Base-by-base conservation (phyloP, 306 rosid species). In the Gastrolobium villosum region DNA sequence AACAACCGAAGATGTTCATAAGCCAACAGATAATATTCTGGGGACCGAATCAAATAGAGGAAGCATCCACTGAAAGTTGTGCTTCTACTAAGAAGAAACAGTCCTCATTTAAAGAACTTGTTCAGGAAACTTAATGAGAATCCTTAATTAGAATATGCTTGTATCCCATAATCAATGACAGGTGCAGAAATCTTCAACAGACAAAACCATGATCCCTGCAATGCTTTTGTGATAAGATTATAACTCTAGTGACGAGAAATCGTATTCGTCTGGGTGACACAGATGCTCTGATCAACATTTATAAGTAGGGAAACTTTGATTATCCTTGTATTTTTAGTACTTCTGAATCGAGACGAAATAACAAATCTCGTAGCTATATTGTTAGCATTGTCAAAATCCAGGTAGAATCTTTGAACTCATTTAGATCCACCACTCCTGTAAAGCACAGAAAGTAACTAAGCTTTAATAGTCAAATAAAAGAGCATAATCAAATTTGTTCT, bases 1-100 rank as follows among this genome's bases (percentile, higher is more conserved):
- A 88, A 88, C 81, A 86, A 83, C 74, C 44, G 87, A 84, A 89
- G 66, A 78, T 63, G 79, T 92, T 85, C 88, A 86, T 90, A 86
- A 86, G 88, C 85, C 70, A 77, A 67, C 67, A 70, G 60, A 78
- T 53, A 81, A 86, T 57, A 80, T 83, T 79, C 88, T 74, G 73
- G 73, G 80, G 84, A 87, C 87, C 91, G 83, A 88, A 81, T 79
- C 95, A 87, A 91, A 89, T 78, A 82, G 82, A 72, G 48, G 81
- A 84, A 83, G 87, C 91, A 86, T 82, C 87, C 88, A 89, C 75
- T 81, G 82, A 78, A 77, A 92, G 83, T 41, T 68, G 78, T 34
- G 72, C 76, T 66, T 83, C 88, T 79, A 60, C 80, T 43, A 80
- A 36, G 72, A 83, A 78, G 86, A 50, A 81, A 80, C 60, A 32